These are phyloP conservation scores for Sclerospora graminicola DNA, from an alignment of 352 stramenopile species.

Conservation along the genomic window DNA sequence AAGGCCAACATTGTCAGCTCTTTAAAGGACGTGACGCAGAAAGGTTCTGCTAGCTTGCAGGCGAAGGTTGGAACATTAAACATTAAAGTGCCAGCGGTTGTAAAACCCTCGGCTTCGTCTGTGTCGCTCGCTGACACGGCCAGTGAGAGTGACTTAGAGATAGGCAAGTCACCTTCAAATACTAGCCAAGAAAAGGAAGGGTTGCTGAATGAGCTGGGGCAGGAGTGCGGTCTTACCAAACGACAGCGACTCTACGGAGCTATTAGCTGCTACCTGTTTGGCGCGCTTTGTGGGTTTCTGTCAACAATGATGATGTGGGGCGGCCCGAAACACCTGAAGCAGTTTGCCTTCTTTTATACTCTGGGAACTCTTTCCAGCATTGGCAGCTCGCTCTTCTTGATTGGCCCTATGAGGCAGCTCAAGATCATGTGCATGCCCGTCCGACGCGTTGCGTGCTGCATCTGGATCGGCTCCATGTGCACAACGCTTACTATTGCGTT, in stretches of 20 bases:
- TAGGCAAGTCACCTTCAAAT: constrained; percentile 13
- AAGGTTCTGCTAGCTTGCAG: constrained; percentile 37
- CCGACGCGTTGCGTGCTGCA: constrained; percentile 61
- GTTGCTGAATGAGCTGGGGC: constrained; percentile 50
- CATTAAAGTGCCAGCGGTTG: constrained; percentile 30
- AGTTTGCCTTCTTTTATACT: constrained; percentile 84
- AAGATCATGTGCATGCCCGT: constrained; percentile 83
- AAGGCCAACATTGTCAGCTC: constrained; percentile 17
- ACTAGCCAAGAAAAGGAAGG: constrained; percentile 64
- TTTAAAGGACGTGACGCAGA: constrained; percentile 38
- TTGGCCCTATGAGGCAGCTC: constrained; percentile 53
- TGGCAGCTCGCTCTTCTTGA: constrained; percentile 69
- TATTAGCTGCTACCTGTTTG: constrained; percentile 59
- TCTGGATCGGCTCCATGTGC: constrained; percentile 71
- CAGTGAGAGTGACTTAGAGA: constrained; percentile 34
- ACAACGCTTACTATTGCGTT: constrained; percentile 68
- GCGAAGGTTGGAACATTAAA: constrained; percentile 48
- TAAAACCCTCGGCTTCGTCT: constrained; percentile 15
- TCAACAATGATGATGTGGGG: constrained; percentile 78
- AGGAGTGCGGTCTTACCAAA: constrained; percentile 72
- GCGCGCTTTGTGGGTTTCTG: constrained; percentile 62
- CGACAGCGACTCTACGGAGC: constrained; percentile 70
- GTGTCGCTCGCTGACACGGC: constrained; percentile 14
- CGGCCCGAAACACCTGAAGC: constrained; percentile 66
- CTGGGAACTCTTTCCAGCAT: constrained; percentile 74